Conservation (phyloP, 345 rosid genomes). For the Salix purpurea region DNA sequence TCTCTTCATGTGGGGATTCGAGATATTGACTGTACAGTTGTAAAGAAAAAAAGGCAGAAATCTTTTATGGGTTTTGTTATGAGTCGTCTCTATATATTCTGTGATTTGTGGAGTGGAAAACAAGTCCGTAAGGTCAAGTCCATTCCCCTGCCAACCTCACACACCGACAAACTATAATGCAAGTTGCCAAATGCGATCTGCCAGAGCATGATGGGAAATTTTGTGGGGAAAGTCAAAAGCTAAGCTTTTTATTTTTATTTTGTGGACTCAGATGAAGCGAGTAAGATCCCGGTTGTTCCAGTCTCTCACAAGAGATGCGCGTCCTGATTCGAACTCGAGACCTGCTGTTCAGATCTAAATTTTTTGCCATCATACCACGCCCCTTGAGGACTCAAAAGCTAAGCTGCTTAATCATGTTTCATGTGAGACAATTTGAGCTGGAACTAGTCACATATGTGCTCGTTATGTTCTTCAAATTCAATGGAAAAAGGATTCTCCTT, state of each 20-base stretch:
- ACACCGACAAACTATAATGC: conserved; percentile 3
- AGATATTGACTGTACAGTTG: conserved; percentile 34
- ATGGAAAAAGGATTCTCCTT: background rate
- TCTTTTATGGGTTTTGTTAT: conserved; percentile 9
- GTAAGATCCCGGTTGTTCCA: no score
- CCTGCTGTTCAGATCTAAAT: no score
- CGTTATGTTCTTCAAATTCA: no score
- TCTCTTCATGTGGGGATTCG: conserved; percentile 2
- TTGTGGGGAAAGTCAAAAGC: background rate
- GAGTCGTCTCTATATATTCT: conserved; percentile 4
- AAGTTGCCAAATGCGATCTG: conserved; percentile 8
- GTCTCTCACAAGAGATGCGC: no score
- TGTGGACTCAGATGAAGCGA: no score
- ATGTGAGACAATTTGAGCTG: background rate
- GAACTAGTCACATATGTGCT: background rate
- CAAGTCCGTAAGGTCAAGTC: conserved; percentile 18
- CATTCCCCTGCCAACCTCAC: conserved; percentile 27
- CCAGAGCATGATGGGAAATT: background rate
- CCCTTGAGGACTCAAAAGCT: background rate
- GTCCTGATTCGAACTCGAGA: no score
- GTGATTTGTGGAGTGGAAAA: background rate
- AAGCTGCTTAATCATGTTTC: background rate
- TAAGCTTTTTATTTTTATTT: no score
- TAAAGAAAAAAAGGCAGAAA: conserved; percentile 13
- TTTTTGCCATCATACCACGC: no score